A percentile compares a stretch with the other conserved stretches of the same genome.
phyloP scores from a whole-genome alignment of 345 rosid species.

The Punica granatum region DNA sequence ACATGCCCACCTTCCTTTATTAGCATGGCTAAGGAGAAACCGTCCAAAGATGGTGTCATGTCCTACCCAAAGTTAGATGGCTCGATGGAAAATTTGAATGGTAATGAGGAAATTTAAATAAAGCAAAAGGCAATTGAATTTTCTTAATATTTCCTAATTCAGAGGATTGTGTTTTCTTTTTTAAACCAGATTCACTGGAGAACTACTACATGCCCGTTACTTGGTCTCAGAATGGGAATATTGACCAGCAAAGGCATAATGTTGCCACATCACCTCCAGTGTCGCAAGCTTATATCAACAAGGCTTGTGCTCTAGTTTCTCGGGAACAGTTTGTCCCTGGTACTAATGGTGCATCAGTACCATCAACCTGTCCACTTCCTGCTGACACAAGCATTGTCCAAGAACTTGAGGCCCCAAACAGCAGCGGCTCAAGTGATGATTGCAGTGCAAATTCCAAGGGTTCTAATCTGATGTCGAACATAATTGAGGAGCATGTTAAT shows the following conservation, averaged over 20 bases:
- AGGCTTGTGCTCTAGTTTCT: slow-evolving; percentile 27
- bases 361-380: slow-evolving; percentile 41
- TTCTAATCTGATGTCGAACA: slow-evolving; percentile 60
- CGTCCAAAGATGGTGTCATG: slow-evolving; percentile 23
- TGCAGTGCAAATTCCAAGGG: slow-evolving; percentile 52
- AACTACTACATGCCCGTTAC: slow-evolving; percentile 30
- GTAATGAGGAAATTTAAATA: slow-evolving; percentile 20
- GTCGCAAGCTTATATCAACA: slow-evolving; percentile 28
- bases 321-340: slow-evolving; percentile 25
- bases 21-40: slow-evolving; percentile 27
- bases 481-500: slow-evolving; percentile 42
- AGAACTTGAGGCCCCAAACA: slow-evolving; percentile 31
- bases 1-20: slow-evolving; percentile 22
- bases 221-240: slow-evolving; percentile 23
- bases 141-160: slow-evolving; percentile 2
- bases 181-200: slow-evolving; percentile 39
- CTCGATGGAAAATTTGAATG: slow-evolving; percentile 30
- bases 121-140: no score
- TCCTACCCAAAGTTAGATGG: slow-evolving; percentile 28
- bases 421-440: slow-evolving; percentile 48
- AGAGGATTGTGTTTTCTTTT: slow-evolving; percentile 14
- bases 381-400: slow-evolving; percentile 38
- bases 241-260: slow-evolving; percentile 27
- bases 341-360: slow-evolving; percentile 25
- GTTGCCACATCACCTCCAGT: slow-evolving; percentile 25